Evolutionary conservation across 2,329 filamentous ascomycete genomes (phyloP), one percentile per base, ranked within the genome.

Genomic region (Thelonectria olida): DNA sequence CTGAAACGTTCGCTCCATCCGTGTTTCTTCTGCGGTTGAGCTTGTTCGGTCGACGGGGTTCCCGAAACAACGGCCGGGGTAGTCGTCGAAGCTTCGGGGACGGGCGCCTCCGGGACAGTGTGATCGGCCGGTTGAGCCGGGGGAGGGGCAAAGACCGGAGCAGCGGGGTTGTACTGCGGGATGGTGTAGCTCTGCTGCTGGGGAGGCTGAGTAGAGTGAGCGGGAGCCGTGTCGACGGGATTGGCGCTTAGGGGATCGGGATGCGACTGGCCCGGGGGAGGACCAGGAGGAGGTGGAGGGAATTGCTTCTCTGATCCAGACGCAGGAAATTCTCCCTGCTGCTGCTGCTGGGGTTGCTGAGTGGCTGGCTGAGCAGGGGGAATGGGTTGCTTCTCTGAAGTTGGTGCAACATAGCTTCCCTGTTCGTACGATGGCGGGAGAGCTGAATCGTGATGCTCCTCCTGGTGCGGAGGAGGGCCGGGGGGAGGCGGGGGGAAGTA

Each of bases 1-100:
- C 72, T 72, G 54, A 77, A 72, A 20, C 67, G 67, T 34, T 74
- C 73, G 27, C 71, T 63, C 75, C 75, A 76, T 5, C 69, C 69
- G 2, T 61, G 54, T 45, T 72, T 72, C 62, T 72, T 72, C 10
- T 67, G 47, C 19, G 49, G 59, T 25, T 62, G 54, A 28, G 49
- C 54, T 20, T 62, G 54, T 28, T 58, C 60, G 22, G 36, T 42
- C 20, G 44, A 38, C 4, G 60, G 22, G 8, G 28, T 47, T 45
- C 36, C 47, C 27, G 50, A 45, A 23, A 42, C n/a, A 7, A 41
- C 19, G 19, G 48, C 28, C 10, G 50, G n/a, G 12, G 54, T 25
- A 25, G 17, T 44, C 17, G 47, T 34, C 12, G 31, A 34, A 15
- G 9, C 2, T 49, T 42, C 38, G 10, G 58, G 54, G 0, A 36